Percentiles rank a stretch among this genome's conserved stretches.
Conservation (phyloP, 768 basidiomycete genomes). For the Suillus americanus region DNA sequence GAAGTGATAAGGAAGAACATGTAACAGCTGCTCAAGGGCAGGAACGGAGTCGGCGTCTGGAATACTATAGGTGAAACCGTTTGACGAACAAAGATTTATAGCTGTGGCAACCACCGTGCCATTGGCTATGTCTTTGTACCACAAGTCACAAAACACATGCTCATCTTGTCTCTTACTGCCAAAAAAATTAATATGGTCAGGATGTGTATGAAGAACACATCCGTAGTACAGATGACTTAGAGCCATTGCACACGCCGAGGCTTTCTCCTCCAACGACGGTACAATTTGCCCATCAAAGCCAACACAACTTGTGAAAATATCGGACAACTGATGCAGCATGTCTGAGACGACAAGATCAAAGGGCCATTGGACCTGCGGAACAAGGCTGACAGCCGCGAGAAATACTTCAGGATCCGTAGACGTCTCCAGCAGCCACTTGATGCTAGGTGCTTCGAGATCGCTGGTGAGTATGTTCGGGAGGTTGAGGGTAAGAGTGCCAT, state of each 20-base stretch:
- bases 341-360: not conserved
- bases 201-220: not conserved
- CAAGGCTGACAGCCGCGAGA: slow-evolving; percentile 4
- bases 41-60: not conserved
- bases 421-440: slow-evolving; percentile 18
- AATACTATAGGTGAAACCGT: not conserved
- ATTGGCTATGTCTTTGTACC: not conserved
- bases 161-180: too few relatives aligned
- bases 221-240: not conserved
- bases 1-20: not conserved
- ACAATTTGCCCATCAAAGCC: not conserved
- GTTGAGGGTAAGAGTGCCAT: not conserved
- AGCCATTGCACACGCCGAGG: not conserved
- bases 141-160: not conserved
- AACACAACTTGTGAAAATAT: not conserved
- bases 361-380: slow-evolving; percentile 13
- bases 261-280: not conserved
- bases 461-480: not conserved
- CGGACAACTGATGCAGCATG: not conserved
- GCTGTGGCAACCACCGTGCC: not conserved
- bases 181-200: not conserved
- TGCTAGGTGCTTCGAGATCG: not conserved
- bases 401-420: slow-evolving; percentile 15
- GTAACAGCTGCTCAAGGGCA: not conserved
- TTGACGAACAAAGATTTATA: not conserved